Conservation (phyloP, 2,329 filamentous ascomycete species). For the Intubia oerlemansii region DNA sequence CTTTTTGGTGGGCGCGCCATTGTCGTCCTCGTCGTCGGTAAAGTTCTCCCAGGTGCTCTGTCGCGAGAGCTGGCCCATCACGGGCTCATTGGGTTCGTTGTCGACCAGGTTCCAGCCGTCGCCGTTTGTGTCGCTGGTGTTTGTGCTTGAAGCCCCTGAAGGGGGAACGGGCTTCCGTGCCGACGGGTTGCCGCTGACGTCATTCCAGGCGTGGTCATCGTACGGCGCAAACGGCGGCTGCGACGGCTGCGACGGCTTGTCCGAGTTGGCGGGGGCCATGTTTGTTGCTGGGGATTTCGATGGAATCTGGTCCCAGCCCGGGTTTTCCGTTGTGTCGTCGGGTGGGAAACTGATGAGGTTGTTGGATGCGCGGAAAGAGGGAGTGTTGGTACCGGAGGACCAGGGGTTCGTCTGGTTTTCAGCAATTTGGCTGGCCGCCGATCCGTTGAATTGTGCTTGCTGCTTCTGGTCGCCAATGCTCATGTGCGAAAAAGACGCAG, state of each 20-base stretch:
- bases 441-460: too few species aligned
- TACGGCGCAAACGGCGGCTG: conserved; percentile 4
- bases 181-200: conserved; percentile 16
- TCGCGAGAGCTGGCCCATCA: conserved; percentile 13
- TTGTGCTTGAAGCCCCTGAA: conserved; percentile 6
- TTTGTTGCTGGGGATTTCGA: too few species aligned
- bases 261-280: too few species aligned
- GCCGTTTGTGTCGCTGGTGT: conserved; percentile 8
- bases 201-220: conserved; percentile 24
- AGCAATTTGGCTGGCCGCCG: too few species aligned
- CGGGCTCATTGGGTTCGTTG: conserved; percentile 12
- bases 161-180: conserved; percentile 4
- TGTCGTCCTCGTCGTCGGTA: conserved; percentile 9
- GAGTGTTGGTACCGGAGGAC: too few species aligned
- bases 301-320: conserved; percentile 23
- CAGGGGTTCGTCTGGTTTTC: too few species aligned
- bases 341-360: conserved; percentile 13
- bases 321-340: conserved; percentile 16
- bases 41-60: conserved; percentile 19
- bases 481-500: conserved; percentile 20
- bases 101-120: conserved; percentile 33
- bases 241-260: too few species aligned
- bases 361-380: too few species aligned
- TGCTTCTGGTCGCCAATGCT: conserved; percentile 19
- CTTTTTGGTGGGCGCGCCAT: not conserved